Conservation (phyloP, 176 grass and related monocot species). For the Lolium perenne region DNA sequence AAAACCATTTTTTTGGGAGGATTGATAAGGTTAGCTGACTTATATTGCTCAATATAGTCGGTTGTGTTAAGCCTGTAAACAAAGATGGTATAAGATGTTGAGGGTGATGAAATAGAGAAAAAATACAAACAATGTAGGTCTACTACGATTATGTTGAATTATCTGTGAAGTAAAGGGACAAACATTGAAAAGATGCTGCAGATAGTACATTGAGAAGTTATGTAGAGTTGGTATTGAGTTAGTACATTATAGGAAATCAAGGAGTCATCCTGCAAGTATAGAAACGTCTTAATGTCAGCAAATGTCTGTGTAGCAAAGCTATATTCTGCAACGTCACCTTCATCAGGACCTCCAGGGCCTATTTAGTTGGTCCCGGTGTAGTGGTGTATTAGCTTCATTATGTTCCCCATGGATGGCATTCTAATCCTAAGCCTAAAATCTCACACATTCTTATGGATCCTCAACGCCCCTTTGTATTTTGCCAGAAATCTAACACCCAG, state of each 20-base stretch:
- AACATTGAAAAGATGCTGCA: not conserved
- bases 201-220: not conserved
- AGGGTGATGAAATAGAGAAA: not conserved
- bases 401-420: not conserved
- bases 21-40: not conserved
- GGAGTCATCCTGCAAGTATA: not conserved
- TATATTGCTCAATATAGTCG: not conserved
- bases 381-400: slow-evolving; percentile 5
- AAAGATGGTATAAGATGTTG: not conserved
- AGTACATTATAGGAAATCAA: slow-evolving; percentile 19
- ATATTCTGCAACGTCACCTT: slow-evolving; percentile 14
- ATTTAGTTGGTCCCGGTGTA: not conserved
- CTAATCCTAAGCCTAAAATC: not conserved
- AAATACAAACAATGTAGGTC: not conserved
- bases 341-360: not conserved
- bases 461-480: slow-evolving; percentile 6
- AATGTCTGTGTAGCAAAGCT: slow-evolving; percentile 13
- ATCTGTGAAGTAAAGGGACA: not conserved
- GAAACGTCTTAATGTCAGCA: not conserved
- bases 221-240: not conserved
- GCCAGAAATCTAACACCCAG: slow-evolving; percentile 21
- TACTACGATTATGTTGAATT: not conserved
- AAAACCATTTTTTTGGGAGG: not conserved
- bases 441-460: slow-evolving; percentile 5
- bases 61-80: not conserved